Evolutionary conservation across 2,329 filamentous ascomycete genomes (phyloP), one percentile per base, ranked within the genome.

Genomic region (Trichophyton benhamiae): DNA sequence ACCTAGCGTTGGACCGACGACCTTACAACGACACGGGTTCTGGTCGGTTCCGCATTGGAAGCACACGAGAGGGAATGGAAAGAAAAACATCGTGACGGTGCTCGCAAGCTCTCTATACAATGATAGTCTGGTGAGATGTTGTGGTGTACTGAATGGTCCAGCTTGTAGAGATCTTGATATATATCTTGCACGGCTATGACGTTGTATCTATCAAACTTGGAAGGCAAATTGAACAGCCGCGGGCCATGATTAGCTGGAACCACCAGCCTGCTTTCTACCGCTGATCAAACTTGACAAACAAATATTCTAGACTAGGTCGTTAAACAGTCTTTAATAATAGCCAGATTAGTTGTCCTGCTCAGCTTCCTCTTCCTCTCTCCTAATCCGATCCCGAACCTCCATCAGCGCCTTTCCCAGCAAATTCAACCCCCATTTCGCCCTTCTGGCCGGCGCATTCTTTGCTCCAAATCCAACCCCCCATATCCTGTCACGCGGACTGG

Each of bases 1-100:
- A 67, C 79, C 80, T 49, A 83, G 67, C 1, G 80, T 83, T 42
- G 80, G 80, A 1, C 81, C 80, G 30, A 83, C 75, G 7, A 83
- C 74, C 68, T 83, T 83, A 67, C 80, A 82, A 64, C 78, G 79
- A 61, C 80, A 83, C 2, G 80, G 81, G 61, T 83, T 83, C 66
- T 83, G 79, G 63, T 82, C 75, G 7, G 79, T 82, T 53, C 71
- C 80, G 69, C 79, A 82, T 69, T 83, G 80, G 69, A 82, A 79
- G 70, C 80, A 82, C 66, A 81, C 69, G 9, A 80, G 74, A 44
- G 79, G 77, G 60, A 81, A 68, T 17, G 79, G 78, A 57, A 81
- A 66, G 68, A 74, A 76, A 59, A 76, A 74, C 75, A 77, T 76
- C 3, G 30, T 69, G 42, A 4, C 33, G 2, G 25, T 55, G 15